Evolutionary conservation across 2,329 filamentous ascomycete species (phyloP), one percentile per base, ranked within the genome.

Genomic region (Penicillium nordicum): DNA sequence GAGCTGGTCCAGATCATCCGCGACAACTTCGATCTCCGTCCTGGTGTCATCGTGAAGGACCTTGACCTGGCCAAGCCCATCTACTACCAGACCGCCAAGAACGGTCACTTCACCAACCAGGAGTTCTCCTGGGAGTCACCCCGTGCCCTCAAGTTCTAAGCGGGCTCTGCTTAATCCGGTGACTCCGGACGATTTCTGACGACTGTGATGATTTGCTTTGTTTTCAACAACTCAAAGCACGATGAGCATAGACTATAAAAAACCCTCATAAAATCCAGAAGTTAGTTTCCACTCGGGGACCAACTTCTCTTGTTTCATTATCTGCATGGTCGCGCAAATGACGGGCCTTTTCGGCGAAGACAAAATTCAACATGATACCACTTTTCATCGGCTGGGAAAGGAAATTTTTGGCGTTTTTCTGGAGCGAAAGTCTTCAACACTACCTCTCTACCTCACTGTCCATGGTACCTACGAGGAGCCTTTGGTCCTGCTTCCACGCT

Each of bases 101-200:
- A 97, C 82, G 94, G 94, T 71, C 94, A 99, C 86, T 99, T 99
- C 81, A 96, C 92, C 80, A 94, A 97, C 89, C 94, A 96, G 86
- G 82, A 78, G 78, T 99, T 99, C 86, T 86, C 82, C 80, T 99
- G 94, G 94, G 94, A 99, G 87, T 86, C 97, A 86, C 93, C 94
- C 74, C 97, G 96, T 90, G 71, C 83, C 68, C 90, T 99, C 74
- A 92, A 89, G 80, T 88, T 90, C 80, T 97, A 96, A 85, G 76
- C 70, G 66, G 56, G 57, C 41, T 52, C 55, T 51, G 37, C 55
- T 64, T 48, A 52, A 49, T 59, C 57, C 56, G 53, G 52, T 65
- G 45, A 58, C 48, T 58, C 59, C 52, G 62, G 62, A 61, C 59
- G 63, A 61, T 56, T 66, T 69, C 65, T 75, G 69, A 77, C 70